Conservation (phyloP, 2,329 filamentous ascomycete genomes). For the Ophiostoma tasmaniense region DNA sequence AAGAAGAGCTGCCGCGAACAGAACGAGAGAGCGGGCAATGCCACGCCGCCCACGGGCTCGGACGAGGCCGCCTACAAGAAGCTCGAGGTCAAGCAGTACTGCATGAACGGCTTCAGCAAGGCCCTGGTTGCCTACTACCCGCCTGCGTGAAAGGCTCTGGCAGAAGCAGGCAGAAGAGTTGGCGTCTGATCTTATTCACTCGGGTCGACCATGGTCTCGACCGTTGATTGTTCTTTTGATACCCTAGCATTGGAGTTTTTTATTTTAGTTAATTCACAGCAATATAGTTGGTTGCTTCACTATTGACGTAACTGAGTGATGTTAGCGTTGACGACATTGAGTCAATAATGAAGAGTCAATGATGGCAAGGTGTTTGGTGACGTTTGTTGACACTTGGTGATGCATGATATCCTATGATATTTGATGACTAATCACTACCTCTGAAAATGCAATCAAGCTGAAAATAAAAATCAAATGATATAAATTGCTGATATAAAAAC, state of each 20-base stretch:
- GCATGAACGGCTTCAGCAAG: slow-evolving; percentile 83
- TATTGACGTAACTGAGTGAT: too few species aligned
- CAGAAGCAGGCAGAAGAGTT: background rate
- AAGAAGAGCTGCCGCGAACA: background rate
- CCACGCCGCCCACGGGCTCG: background rate
- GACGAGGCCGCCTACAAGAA: slow-evolving; percentile 31
- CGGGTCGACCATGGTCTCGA: background rate
- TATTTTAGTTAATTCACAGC: background rate
- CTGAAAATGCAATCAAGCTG: too few species aligned
- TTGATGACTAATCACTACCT: too few species aligned
- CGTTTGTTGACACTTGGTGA: too few species aligned
- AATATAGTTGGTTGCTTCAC: too few species aligned
- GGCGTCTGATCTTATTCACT: background rate
- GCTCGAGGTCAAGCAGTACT: slow-evolving; percentile 78
- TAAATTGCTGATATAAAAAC: background rate
- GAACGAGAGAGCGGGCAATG: background rate
- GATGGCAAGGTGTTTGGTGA: too few species aligned
- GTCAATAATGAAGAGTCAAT: too few species aligned
- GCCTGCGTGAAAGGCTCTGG: slow-evolving; percentile 16
- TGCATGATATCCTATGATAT: too few species aligned
- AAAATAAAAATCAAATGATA: background rate
- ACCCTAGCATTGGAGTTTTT: background rate
- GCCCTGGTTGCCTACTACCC: slow-evolving; percentile 59
- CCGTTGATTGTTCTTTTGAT: background rate
- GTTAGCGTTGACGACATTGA: too few species aligned